Conservation (phyloP, 495 filamentous ascomycete species). For the Xylaria curta region DNA sequence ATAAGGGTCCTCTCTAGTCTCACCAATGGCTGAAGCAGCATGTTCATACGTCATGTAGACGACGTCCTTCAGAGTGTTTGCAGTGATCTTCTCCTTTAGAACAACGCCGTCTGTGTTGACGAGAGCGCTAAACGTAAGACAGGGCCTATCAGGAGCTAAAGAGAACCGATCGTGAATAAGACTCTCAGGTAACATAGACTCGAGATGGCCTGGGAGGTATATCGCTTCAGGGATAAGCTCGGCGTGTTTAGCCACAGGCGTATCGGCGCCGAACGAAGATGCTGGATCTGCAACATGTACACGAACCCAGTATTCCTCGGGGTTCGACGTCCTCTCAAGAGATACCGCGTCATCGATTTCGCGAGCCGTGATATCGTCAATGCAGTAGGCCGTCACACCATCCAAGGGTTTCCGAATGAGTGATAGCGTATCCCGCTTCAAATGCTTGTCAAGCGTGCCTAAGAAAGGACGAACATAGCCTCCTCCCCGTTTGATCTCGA, state of each 20-base stretch:
- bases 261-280: conserved; percentile 70
- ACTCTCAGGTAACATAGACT: conserved; percentile 73
- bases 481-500: conserved; percentile 51
- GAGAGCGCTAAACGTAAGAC: conserved; percentile 82
- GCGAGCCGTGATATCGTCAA: conserved; percentile 72
- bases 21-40: conserved; percentile 57
- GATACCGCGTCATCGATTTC: conserved; percentile 94
- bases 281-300: conserved; percentile 94
- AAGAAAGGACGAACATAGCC: conserved; percentile 40
- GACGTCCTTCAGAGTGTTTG: conserved; percentile 77
- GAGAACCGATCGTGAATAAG: conserved; percentile 70
- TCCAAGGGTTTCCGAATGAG: conserved; percentile 73
- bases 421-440: conserved; percentile 55
- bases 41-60: conserved; percentile 70
- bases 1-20: conserved; percentile 30
- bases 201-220: conserved; percentile 77
- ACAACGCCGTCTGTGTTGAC: conserved; percentile 68
- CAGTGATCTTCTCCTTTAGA: conserved; percentile 70
- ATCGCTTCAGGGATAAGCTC: conserved; percentile 65
- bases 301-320: conserved; percentile 79
- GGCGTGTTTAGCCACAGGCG: conserved; percentile 68
- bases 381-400: conserved; percentile 76
- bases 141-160: conserved; percentile 68
- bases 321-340: conserved; percentile 65
- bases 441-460: conserved; percentile 37